Percentiles rank a stretch among this genome's conserved stretches.
Conservation (phyloP, 2,329 filamentous ascomycete species). For the Xylariaceae sp. region DNA sequence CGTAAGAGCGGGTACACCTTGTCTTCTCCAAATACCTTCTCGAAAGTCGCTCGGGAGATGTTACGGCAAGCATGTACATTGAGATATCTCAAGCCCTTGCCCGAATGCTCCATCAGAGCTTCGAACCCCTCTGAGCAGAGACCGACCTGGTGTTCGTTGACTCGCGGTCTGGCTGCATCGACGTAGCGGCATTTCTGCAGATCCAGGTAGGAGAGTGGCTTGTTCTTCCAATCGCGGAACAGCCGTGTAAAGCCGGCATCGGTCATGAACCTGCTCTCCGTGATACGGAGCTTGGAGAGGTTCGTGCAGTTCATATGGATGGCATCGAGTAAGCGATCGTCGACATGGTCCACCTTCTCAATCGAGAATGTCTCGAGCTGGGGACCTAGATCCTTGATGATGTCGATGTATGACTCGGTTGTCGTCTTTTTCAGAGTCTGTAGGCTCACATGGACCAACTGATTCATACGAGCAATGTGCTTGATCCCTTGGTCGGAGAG, state of each 20-base stretch:
- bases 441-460: constrained; percentile 70
- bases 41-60: constrained; percentile 66
- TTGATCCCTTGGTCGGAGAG: constrained; percentile 61
- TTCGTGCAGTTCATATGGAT: constrained; percentile 65
- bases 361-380: constrained; percentile 74
- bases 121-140: constrained; percentile 71
- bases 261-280: constrained; percentile 68
- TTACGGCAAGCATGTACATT: constrained; percentile 83
- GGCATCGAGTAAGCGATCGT: constrained; percentile 63
- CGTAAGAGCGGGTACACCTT: constrained; percentile 61
- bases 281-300: constrained; percentile 74
- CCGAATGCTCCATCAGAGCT: constrained; percentile 81
- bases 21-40: constrained; percentile 61
- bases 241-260: constrained; percentile 68
- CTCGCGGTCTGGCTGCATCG: constrained; percentile 63
- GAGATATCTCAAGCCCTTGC: constrained; percentile 56
- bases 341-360: constrained; percentile 58
- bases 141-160: constrained; percentile 61
- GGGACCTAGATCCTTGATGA: constrained; percentile 58
- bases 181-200: constrained; percentile 72
- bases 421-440: constrained; percentile 55
- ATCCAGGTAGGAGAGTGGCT: constrained; percentile 64
- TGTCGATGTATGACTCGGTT: constrained; percentile 51
- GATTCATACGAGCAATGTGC: constrained; percentile 55
- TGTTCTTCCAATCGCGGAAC: constrained; percentile 73